A percentile compares a stretch with the other conserved stretches of the same genome.
Conservation (phyloP, 2,329 filamentous ascomycete species). For the Exophiala dermatitidis region DNA sequence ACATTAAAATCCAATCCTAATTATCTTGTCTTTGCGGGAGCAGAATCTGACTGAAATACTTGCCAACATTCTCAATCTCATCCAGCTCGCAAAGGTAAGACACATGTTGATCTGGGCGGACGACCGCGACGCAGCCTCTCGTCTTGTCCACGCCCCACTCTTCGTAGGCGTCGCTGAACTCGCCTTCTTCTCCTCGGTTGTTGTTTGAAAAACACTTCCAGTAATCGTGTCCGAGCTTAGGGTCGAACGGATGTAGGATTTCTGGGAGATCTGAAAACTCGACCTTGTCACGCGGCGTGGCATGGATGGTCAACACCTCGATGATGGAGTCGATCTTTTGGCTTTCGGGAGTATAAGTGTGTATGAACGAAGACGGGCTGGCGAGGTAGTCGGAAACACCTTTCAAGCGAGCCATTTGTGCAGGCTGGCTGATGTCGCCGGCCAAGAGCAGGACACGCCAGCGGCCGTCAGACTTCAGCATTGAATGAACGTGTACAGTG, state of each 20-base stretch:
- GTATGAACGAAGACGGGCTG: conserved; percentile 35
- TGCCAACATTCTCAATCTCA: conserved; percentile 14
- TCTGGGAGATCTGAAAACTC: conserved; percentile 49
- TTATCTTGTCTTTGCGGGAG: conserved; percentile 5
- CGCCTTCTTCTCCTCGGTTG: conserved; percentile 46
- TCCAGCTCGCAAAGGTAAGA: conserved; percentile 22
- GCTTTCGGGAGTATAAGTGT: conserved; percentile 33
- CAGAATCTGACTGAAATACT: conserved; percentile 20
- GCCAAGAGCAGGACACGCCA: conserved; percentile 46
- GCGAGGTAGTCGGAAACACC: conserved; percentile 42
- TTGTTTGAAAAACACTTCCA: conserved; percentile 51
- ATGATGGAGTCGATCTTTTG: conserved; percentile 44
- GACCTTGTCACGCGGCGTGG: conserved; percentile 43
- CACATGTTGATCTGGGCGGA: conserved; percentile 63
- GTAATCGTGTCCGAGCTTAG: conserved; percentile 49
- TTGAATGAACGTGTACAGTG: conserved; percentile 44
- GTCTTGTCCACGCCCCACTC: conserved; percentile 52
- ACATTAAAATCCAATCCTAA: not conserved
- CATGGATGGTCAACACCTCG: conserved; percentile 56
- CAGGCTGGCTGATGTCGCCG: conserved; percentile 37
- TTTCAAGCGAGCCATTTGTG: conserved; percentile 42
- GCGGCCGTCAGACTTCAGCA: conserved; percentile 46
- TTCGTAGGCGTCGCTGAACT: conserved; percentile 41
- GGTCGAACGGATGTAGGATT: conserved; percentile 43
- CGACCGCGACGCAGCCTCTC: conserved; percentile 52